Percentiles rank a stretch among this genome's conserved stretches.
These are phyloP conservation scores for Cutaneotrichosporon sp. DNA, from an alignment of 1,284 basidiomycete genomes.

Conservation along the genomic window DNA sequence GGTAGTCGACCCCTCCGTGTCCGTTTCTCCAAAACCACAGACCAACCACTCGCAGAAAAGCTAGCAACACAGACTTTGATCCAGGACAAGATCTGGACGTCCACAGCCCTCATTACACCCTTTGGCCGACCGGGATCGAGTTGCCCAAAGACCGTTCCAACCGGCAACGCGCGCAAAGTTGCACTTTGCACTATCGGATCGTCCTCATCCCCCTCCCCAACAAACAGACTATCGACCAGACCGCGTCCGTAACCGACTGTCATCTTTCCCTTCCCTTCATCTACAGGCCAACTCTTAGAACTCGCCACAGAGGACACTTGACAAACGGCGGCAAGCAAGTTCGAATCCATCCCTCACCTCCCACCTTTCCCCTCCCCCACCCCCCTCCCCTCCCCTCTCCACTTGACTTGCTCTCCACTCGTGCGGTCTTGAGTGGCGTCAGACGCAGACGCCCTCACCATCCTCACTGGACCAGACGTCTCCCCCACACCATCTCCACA, in stretches of 20 bases:
- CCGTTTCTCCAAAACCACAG: slow-evolving; percentile 3
- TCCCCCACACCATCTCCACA: not conserved
- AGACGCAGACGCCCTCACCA: not conserved
- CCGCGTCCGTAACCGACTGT: not conserved
- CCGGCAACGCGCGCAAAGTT: too few species aligned
- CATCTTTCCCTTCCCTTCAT: not conserved
- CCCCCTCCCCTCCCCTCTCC: not conserved
- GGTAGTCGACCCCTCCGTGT: not conserved
- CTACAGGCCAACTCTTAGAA: not conserved
- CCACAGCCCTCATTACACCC: not conserved
- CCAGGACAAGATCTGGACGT: not conserved
- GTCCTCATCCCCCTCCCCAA: not conserved
- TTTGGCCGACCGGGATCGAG: not conserved
- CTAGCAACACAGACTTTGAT: slow-evolving; percentile 4
- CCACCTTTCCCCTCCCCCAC: not conserved
- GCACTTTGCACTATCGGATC: too few species aligned
- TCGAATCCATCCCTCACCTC: too few species aligned
- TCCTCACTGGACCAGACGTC: not conserved
- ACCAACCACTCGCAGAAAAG: not conserved
- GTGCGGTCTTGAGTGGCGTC: not conserved
- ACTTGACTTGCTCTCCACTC: not conserved
- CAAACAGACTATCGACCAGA: not conserved
- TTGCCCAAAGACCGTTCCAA: not conserved
- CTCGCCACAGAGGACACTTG: not conserved
- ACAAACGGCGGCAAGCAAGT: too few species aligned